These are phyloP conservation scores for Apophysomyces elegans DNA, from an alignment of 371 early-diverging fungal species.

Conservation along the genomic window DNA sequence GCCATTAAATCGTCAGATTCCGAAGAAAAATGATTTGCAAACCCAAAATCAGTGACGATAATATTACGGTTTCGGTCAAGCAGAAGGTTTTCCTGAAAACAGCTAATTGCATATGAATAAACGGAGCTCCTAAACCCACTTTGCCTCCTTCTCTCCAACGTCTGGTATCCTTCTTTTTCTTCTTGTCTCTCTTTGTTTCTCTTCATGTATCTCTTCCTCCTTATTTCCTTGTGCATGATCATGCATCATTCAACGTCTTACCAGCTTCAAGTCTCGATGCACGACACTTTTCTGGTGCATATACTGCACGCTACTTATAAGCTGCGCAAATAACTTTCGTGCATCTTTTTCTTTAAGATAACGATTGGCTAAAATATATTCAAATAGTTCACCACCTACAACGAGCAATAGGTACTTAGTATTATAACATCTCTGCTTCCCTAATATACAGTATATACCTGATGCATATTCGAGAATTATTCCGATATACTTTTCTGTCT, in stretches of 20 bases:
- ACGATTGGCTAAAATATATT: constrained; percentile 65
- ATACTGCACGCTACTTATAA: constrained; percentile 71
- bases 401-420: not conserved
- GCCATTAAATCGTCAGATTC: constrained; percentile 74
- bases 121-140: constrained; percentile 26
- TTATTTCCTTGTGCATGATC: constrained; percentile 3
- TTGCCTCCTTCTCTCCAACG: constrained; percentile 23
- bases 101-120: constrained; percentile 62
- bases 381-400: constrained; percentile 68
- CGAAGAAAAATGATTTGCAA: constrained; percentile 89
- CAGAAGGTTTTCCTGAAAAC: constrained; percentile 90
- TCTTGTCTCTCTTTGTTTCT: constrained; percentile 3
- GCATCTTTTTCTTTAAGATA: constrained; percentile 68
- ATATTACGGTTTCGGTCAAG: constrained; percentile 86
- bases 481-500: constrained; percentile 71
- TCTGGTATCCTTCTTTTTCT: not conserved
- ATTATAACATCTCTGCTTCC: constrained; percentile 3
- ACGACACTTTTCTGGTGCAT: constrained; percentile 63
- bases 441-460: constrained; percentile 45
- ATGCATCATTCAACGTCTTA: constrained; percentile 23
- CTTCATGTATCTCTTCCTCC: not conserved
- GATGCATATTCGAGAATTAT: constrained; percentile 74
- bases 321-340: constrained; percentile 68
- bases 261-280: constrained; percentile 78
- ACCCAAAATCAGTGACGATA: constrained; percentile 98